phyloP scores from a whole-genome alignment of 106 monocot species.

The Apostasia ramifera region DNA sequence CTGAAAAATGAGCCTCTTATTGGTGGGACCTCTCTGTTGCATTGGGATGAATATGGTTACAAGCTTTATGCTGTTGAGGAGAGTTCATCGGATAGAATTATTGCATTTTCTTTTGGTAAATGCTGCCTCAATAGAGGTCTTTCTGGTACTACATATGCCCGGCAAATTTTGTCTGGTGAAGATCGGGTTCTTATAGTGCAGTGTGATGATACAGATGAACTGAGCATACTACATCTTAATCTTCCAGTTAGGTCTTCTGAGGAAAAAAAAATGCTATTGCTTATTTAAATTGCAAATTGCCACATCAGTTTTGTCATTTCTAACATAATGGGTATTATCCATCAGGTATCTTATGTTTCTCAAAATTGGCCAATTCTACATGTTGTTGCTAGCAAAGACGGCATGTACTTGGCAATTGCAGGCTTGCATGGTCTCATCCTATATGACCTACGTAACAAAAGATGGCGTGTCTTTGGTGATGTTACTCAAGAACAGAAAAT shows the following conservation, averaged over 20 bases:
- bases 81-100: constrained; percentile 56
- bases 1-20: constrained; percentile 81
- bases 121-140: constrained; percentile 90
- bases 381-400: constrained; percentile 93
- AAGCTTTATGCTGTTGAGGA: constrained; percentile 90
- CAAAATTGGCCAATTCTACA: constrained; percentile 98
- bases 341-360: constrained; percentile 91
- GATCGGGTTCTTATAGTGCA: constrained; percentile 92
- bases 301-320: constrained; percentile 2
- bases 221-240: constrained; percentile 87
- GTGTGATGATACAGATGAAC: constrained; percentile 80
- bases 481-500: constrained; percentile 96
- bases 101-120: constrained; percentile 96
- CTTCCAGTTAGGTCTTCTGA: constrained; percentile 73
- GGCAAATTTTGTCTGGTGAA: constrained; percentile 92
- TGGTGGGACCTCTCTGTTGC: constrained; percentile 68
- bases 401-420: constrained; percentile 88
- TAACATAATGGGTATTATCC: constrained; percentile 4
- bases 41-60: constrained; percentile 98
- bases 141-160: constrained; percentile 81
- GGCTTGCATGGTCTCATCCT: constrained; percentile 87
- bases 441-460: constrained; percentile 86
- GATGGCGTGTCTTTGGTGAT: constrained; percentile 97
- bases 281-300: constrained; percentile 2
- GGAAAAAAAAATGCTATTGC: constrained; percentile 9